Evolutionary conservation across 805 yeast genomes (phyloP), one percentile per base, ranked within the genome.

Genomic region (Lipomyces chichibuensis): DNA sequence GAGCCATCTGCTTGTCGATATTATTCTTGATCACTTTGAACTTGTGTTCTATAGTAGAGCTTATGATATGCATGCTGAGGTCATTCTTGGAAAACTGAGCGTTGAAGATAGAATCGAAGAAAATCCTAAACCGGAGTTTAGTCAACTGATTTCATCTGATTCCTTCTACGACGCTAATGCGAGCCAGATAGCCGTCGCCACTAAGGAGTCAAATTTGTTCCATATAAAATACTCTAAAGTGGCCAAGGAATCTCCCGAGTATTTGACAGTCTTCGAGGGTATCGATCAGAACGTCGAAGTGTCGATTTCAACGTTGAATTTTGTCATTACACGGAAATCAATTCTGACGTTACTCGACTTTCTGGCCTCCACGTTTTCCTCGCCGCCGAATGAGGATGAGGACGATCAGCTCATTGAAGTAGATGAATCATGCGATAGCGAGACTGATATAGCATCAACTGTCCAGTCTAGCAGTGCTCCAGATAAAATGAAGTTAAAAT

Each of bases 341-440:
- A 78, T 90, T 17, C 81, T 95, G 68, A 89, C 96, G 0, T 79
- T 95, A 14, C 78, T 94, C 70, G 94, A 92, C 76, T 95, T 88
- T 76, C 82, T 90, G 1, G 80, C 93, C 74, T 90, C 92, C 57
- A 95, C 98, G 0, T 95, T 95, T 76, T 89, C 97, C 0, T 46
- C 70, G 1, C 62, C 52, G n/a, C 58, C 64, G 8, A 29, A 20
- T 35, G 66, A 33, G 6, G 60, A 56, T 3, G 59, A 39, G 5
- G 63, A 46, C 8, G 63, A 65, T n/a, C 46, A 20, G 35, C 20
- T 65, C 1, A 37, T 60, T 27, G 67, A 65, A 52, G 46, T 66
- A 2, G 32, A 27, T 14, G 69, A 60, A 11, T 58, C 58, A 7
- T 39, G 57, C 54, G 71, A 69, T 23, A 37, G 39, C 17, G 70